These are phyloP conservation scores for Serpula lacrymans DNA, from an alignment of 768 basidiomycete genomes.

Conservation along the genomic window DNA sequence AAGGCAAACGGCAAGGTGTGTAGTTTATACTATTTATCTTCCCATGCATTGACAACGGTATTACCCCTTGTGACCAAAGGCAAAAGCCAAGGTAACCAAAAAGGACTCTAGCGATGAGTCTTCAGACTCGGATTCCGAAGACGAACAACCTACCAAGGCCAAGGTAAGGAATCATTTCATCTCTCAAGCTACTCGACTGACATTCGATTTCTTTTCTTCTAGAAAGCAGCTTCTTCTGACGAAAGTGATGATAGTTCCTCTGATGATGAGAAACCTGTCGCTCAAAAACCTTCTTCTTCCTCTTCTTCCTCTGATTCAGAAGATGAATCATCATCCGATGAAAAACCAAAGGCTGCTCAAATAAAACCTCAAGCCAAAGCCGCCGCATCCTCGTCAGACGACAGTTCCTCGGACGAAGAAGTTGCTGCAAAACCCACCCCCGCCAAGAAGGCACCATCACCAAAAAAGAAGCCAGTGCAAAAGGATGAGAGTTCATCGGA, in stretches of 20 bases:
- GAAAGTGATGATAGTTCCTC: constrained; percentile 44
- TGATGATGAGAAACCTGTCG: constrained; percentile 26
- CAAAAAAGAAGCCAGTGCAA: constrained; percentile 9
- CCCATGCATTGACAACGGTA: too few relatives aligned
- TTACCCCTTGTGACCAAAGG: too few relatives aligned
- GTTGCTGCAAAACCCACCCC: constrained; percentile 6
- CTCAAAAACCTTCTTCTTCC: neutral
- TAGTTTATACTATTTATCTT: too few relatives aligned
- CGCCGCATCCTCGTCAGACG: constrained; percentile 33
- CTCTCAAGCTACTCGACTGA: too few relatives aligned
- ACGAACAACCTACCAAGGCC: constrained; percentile 26
- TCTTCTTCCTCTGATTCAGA: constrained; percentile 17
- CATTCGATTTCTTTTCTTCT: constrained; percentile 3
- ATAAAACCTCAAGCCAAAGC: constrained; percentile 39
- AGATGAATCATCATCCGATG: constrained; percentile 38
- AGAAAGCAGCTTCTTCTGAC: constrained; percentile 22
- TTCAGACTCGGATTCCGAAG: constrained; percentile 30
- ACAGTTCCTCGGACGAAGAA: constrained; percentile 32
- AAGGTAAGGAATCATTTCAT: too few relatives aligned
- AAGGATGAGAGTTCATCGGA: constrained; percentile 12
- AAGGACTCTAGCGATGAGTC: constrained; percentile 25
- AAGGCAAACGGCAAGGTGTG: too few relatives aligned
- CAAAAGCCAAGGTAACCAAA: constrained; percentile 13
- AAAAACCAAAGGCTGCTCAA: constrained; percentile 54
- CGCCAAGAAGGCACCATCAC: constrained; percentile 17